phyloP scores from a whole-genome alignment of 768 basidiomycete genomes.

The Pleurotus sapidus region DNA sequence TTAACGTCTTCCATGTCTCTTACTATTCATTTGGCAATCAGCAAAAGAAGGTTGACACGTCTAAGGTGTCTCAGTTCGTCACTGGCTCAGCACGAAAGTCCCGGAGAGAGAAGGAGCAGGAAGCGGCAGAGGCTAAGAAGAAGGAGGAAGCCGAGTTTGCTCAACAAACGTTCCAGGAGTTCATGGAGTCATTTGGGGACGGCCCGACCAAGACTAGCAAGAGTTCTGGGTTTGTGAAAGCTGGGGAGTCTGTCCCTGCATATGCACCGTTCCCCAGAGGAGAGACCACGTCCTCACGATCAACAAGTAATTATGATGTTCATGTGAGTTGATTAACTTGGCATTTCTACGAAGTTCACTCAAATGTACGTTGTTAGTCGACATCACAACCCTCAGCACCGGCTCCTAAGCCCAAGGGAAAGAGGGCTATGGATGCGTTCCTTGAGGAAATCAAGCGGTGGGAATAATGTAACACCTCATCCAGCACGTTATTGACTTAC shows the following conservation, averaged over 20 bases:
- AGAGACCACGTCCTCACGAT: slow-evolving; percentile 18
- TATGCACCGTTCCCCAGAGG: slow-evolving; percentile 42
- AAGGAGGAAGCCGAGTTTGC: slow-evolving; percentile 80
- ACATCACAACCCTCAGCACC: slow-evolving; percentile 35
- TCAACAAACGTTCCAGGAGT: slow-evolving; percentile 79
- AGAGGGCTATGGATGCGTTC: slow-evolving; percentile 94
- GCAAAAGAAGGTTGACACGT: slow-evolving; percentile 84
- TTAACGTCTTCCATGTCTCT: slow-evolving; percentile 52
- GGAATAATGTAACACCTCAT: slow-evolving; percentile 10
- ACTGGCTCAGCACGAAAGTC: slow-evolving; percentile 89
- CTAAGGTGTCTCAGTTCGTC: slow-evolving; percentile 82
- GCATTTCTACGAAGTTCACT: background rate
- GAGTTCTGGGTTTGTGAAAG: slow-evolving; percentile 58
- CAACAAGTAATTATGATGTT: slow-evolving; percentile 20
- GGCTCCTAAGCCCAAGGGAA: slow-evolving; percentile 81
- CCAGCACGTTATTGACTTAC: slow-evolving; percentile 8
- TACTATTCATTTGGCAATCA: slow-evolving; percentile 55
- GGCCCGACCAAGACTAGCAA: slow-evolving; percentile 49
- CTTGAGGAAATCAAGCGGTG: slow-evolving; percentile 95
- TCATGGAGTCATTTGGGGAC: slow-evolving; percentile 81
- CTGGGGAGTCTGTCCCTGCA: slow-evolving; percentile 45
- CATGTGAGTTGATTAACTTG: slow-evolving; percentile 10
- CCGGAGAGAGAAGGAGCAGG: slow-evolving; percentile 87
- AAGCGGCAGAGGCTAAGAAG: slow-evolving; percentile 88
- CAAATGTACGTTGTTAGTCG: slow-evolving; percentile 28